Conservation (phyloP, 331 rosid species). For the Phaseolus coccineus region DNA sequence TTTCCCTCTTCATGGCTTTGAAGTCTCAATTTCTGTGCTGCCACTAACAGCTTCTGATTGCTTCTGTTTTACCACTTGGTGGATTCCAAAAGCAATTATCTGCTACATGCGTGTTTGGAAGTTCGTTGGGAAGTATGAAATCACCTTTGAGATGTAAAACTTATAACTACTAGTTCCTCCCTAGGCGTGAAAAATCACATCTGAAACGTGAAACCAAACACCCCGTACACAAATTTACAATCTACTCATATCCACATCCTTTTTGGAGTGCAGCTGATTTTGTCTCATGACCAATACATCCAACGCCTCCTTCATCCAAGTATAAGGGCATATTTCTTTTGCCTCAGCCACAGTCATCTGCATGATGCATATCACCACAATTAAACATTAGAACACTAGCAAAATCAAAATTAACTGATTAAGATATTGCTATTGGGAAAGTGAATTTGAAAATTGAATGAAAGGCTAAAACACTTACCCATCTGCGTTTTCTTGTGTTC, state of each 20-base stretch:
- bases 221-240: slow-evolving; percentile 34
- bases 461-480: slow-evolving; percentile 63
- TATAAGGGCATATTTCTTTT: slow-evolving; percentile 74
- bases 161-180: not conserved
- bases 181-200: not conserved
- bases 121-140: not conserved
- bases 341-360: slow-evolving; percentile 82
- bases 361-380: slow-evolving; percentile 44
- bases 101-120: not conserved
- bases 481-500: slow-evolving; percentile 67
- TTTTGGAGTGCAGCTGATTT: slow-evolving; percentile 36
- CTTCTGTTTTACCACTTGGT: slow-evolving; percentile 36
- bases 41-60: slow-evolving; percentile 35
- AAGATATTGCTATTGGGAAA: slow-evolving; percentile 33
- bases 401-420: not conserved
- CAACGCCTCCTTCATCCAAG: slow-evolving; percentile 93
- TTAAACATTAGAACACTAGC: slow-evolving; percentile 47
- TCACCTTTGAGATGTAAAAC: not conserved
- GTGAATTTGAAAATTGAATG: not conserved
- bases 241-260: slow-evolving; percentile 22
- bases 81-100: slow-evolving; percentile 40
- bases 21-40: slow-evolving; percentile 26
- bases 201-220: not conserved
- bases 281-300: slow-evolving; percentile 60
- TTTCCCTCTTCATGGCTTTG: slow-evolving; percentile 25